Conservation (phyloP, 2,329 filamentous ascomycete species). For the Venturia pyrina region DNA sequence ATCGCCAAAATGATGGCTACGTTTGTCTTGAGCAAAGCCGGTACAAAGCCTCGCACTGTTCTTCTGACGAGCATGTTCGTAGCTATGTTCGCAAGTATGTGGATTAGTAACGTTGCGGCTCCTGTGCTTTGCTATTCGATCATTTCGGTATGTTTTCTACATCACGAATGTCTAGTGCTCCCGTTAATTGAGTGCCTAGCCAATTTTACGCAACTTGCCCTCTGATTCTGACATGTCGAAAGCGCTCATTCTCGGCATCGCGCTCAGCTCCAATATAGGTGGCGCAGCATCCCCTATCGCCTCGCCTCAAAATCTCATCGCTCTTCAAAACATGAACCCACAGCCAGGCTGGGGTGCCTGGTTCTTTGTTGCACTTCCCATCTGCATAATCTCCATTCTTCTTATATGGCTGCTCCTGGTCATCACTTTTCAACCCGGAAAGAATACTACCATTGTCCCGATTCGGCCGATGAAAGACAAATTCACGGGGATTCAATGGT, state of each 20-base stretch:
- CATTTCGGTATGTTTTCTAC: slow-evolving; percentile 58
- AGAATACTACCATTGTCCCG: slow-evolving; percentile 79
- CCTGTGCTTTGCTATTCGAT: slow-evolving; percentile 96
- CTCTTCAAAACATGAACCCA: slow-evolving; percentile 89
- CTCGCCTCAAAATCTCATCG: slow-evolving; percentile 94
- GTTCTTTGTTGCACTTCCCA: slow-evolving; percentile 93
- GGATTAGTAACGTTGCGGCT: slow-evolving; percentile 96
- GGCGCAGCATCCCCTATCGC: slow-evolving; percentile 95
- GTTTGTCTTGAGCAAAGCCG: slow-evolving; percentile 90
- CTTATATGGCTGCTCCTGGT: slow-evolving; percentile 85
- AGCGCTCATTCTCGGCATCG: slow-evolving; percentile 89
- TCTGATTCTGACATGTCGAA: slow-evolving; percentile 89
- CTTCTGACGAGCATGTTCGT: slow-evolving; percentile 98
- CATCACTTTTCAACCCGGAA: slow-evolving; percentile 72
- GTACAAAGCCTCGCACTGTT: slow-evolving; percentile 79
- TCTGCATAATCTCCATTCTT: slow-evolving; percentile 79
- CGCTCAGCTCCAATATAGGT: slow-evolving; percentile 88
- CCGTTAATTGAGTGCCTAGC: slow-evolving; percentile 37
- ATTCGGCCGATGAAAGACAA: slow-evolving; percentile 82
- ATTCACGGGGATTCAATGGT: slow-evolving; percentile 85
- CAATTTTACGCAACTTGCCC: slow-evolving; percentile 86
- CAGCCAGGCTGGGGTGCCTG: slow-evolving; percentile 87
- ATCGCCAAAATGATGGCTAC: slow-evolving; percentile 97
- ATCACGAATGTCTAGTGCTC: neutral
- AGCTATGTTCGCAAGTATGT: slow-evolving; percentile 95